Conservation (phyloP, 805 yeast species). For the Saccharomycopsis selenospora region DNA sequence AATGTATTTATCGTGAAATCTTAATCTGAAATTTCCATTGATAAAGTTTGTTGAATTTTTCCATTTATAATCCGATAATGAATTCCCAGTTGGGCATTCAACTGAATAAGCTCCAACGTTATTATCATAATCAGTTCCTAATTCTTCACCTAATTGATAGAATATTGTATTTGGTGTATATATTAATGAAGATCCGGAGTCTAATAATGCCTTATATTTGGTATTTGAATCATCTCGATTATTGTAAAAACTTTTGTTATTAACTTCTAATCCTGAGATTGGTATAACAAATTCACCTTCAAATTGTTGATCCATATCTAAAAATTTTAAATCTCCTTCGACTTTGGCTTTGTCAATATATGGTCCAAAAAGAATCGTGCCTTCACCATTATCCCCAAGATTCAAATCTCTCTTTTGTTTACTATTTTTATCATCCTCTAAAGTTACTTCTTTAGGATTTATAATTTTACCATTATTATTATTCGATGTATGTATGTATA, state of each 20-base stretch:
- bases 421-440: background rate
- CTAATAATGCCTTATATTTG: constrained; percentile 36
- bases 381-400: background rate
- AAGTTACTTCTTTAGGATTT: constrained; percentile 19
- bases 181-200: constrained; percentile 47
- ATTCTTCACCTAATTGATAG: constrained; percentile 7
- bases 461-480: constrained; percentile 32
- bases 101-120: background rate
- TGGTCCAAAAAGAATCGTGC: background rate
- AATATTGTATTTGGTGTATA: constrained; percentile 35
- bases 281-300: background rate
- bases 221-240: background rate
- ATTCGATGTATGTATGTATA: background rate
- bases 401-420: background rate
- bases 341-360: background rate
- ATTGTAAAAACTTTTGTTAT: background rate
- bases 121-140: constrained; percentile 25
- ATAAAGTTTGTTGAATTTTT: constrained; percentile 35
- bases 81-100: background rate
- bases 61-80: constrained; percentile 21
- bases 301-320: background rate
- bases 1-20: constrained; percentile 37
- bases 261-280: background rate
- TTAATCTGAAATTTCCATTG: constrained; percentile 33
- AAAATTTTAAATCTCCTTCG: background rate